Conservation (phyloP, 2,329 filamentous ascomycete species). For the Metarhizium anisopliae region DNA sequence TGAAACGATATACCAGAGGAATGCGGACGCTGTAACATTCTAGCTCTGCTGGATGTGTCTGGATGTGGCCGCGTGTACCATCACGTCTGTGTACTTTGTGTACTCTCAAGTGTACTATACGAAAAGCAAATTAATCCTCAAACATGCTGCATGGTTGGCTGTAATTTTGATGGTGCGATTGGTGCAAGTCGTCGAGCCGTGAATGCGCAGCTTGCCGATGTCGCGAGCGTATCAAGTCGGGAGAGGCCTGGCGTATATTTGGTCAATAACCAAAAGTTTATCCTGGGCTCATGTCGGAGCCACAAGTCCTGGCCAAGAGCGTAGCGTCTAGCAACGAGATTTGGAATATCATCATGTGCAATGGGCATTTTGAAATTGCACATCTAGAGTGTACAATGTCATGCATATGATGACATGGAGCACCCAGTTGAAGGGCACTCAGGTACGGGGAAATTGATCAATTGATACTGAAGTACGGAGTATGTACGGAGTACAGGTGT, state of each 20-base stretch:
- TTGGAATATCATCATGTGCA: not conserved
- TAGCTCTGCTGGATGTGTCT: not conserved
- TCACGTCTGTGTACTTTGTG: not conserved
- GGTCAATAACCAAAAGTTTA: not conserved
- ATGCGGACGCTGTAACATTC: not conserved
- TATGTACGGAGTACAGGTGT: too few species aligned
- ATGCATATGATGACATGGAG: too few species aligned
- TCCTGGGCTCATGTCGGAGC: not conserved
- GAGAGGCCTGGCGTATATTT: not conserved
- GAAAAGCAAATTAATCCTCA: not conserved
- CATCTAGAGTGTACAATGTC: too few species aligned
- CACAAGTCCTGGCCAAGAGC: not conserved
- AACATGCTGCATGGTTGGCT: not conserved
- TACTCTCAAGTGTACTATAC: not conserved
- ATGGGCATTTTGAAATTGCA: too few species aligned
- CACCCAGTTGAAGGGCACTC: too few species aligned
- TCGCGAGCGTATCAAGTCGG: not conserved
- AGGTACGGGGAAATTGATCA: too few species aligned
- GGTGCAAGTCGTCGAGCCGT: not conserved
- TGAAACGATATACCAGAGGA: not conserved
- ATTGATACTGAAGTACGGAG: too few species aligned
- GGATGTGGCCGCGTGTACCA: not conserved
- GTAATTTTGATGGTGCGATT: not conserved
- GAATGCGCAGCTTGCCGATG: not conserved
- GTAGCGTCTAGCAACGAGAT: not conserved